These are phyloP conservation scores for Petunia secreta DNA, from an alignment of 257 asterid genomes.

Conservation along the genomic window DNA sequence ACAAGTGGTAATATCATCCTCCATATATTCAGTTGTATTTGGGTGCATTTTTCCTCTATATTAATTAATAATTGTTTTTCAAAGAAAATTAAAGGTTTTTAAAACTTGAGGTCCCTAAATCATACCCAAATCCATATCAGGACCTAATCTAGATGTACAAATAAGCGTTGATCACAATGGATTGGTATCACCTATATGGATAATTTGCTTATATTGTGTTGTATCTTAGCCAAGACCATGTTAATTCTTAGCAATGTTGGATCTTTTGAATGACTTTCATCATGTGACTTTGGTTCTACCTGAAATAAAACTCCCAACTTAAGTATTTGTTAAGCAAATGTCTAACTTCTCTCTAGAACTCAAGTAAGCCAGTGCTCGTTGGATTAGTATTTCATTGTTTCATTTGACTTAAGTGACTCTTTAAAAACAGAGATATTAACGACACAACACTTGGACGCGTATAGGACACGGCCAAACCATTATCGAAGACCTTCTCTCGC, in stretches of 20 bases:
- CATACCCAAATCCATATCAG: background rate
- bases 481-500: no score
- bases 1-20: background rate
- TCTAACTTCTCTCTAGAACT: no score
- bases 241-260: background rate
- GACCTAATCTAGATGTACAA: background rate
- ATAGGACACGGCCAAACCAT: no score
- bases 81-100: background rate
- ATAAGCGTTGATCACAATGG: background rate
- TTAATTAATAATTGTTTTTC: constrained; percentile 4
- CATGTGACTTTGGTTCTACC: background rate
- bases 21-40: background rate
- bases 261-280: constrained; percentile 17
- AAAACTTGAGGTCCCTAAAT: background rate
- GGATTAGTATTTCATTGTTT: no score
- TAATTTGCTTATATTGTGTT: background rate
- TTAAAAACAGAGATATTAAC: no score
- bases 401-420: no score
- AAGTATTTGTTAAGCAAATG: no score
- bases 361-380: no score
- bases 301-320: no score
- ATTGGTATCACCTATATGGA: background rate
- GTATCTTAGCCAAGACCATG: background rate
- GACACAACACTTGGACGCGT: no score
- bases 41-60: background rate